phyloP scores from a whole-genome alignment of 768 basidiomycete genomes.

The Boletus sp. region DNA sequence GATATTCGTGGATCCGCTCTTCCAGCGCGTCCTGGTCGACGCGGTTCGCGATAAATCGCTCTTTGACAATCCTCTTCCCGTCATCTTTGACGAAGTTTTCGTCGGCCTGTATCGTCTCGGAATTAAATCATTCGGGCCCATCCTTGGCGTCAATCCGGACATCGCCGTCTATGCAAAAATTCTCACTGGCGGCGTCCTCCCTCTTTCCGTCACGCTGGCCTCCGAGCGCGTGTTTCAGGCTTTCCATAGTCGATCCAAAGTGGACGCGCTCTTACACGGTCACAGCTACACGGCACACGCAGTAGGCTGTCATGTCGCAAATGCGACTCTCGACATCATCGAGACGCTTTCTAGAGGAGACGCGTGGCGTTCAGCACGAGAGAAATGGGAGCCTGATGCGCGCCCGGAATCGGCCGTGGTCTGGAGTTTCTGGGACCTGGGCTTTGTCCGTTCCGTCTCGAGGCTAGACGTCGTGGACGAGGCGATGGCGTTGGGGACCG shows the following conservation, averaged over 20 bases:
- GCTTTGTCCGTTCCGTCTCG: conserved; percentile 67
- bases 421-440: conserved; percentile 89
- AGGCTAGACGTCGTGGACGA: conserved; percentile 54
- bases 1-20: conserved; percentile 96
- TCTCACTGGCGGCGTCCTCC: conserved; percentile 89
- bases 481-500: conserved; percentile 85
- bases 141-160: conserved; percentile 78
- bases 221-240: conserved; percentile 75
- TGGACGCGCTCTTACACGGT: conserved; percentile 87
- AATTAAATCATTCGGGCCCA: conserved; percentile 55
- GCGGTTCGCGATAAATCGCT: conserved; percentile 56
- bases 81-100: conserved; percentile 97
- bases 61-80: conserved; percentile 61
- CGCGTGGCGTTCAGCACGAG: conserved; percentile 59
- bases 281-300: conserved; percentile 97
- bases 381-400: conserved; percentile 47
- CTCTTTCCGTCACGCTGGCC: conserved; percentile 83
- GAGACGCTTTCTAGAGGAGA: conserved; percentile 47
- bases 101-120: conserved; percentile 90
- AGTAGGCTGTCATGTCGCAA: conserved; percentile 89
- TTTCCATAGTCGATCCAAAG: conserved; percentile 73
- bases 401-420: conserved; percentile 29
- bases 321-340: conserved; percentile 68
- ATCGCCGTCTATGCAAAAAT: conserved; percentile 92
- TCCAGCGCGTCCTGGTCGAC: conserved; percentile 86